phyloP scores from a whole-genome alignment of 208 protist species.

The Acanthamoeba sp. region DNA sequence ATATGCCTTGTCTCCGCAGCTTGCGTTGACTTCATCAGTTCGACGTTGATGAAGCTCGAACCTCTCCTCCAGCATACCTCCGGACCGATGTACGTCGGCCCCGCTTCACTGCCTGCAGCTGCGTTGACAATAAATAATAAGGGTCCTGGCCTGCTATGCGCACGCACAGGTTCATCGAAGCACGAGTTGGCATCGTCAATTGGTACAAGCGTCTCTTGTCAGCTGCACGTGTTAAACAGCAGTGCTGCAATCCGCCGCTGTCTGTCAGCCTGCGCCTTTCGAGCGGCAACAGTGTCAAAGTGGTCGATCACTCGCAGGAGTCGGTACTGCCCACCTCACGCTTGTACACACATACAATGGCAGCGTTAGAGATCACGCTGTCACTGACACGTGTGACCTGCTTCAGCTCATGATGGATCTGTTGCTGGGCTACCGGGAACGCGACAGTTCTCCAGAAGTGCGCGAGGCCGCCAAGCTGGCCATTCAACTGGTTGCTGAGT shows the following conservation, averaged over 20 bases:
- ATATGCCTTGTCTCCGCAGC: not conserved
- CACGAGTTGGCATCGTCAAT: conserved; percentile 45
- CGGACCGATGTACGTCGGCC: not conserved
- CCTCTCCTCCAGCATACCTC: not conserved
- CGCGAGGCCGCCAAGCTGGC: conserved; percentile 40
- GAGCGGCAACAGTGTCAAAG: not conserved
- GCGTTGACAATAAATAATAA: too few species aligned
- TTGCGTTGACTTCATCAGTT: not conserved
- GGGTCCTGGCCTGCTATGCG: not conserved
- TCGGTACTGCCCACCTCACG: not conserved
- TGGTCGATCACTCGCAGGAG: not conserved
- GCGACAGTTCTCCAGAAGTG: not conserved
- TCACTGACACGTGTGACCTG: not conserved
- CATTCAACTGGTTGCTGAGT: conserved; percentile 48
- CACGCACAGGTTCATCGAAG: conserved; percentile 16
- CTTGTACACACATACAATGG: too few species aligned
- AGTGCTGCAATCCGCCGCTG: not conserved
- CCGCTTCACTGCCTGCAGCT: too few species aligned
- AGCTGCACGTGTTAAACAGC: not conserved
- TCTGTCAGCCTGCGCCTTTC: conserved; percentile 44
- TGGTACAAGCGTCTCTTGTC: conserved; percentile 22
- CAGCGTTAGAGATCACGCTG: not conserved
- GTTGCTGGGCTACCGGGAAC: conserved; percentile 43
- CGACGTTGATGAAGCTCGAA: not conserved
- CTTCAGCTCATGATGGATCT: conserved; percentile 38